Percentiles rank a stretch among this genome's conserved stretches.
Conservation (phyloP, 2,329 filamentous ascomycete genomes). For the Sporothrix inflata region DNA sequence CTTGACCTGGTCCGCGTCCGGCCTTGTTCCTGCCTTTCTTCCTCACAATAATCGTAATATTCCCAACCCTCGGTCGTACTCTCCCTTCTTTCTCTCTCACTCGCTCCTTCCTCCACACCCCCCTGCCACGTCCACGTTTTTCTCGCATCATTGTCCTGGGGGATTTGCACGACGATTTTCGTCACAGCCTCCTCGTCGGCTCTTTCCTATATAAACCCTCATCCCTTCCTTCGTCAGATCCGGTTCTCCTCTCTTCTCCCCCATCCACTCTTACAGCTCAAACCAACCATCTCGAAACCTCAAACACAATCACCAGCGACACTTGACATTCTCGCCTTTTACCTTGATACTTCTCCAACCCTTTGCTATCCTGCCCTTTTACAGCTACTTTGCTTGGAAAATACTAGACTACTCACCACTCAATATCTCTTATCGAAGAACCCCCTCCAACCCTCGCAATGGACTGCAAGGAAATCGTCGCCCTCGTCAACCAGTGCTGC, state of each 20-base stretch:
- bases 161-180: slow-evolving; percentile 16
- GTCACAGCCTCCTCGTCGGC: slow-evolving; percentile 14
- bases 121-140: slow-evolving; percentile 18
- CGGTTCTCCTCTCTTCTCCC: neutral
- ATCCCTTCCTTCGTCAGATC: neutral
- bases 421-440: neutral
- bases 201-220: slow-evolving; percentile 23
- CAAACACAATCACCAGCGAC: neutral
- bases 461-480: slow-evolving; percentile 48
- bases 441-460: slow-evolving; percentile 40
- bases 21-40: slow-evolving; percentile 9
- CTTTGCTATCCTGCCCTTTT: neutral
- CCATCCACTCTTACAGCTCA: neutral
- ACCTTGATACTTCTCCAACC: neutral
- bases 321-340: neutral
- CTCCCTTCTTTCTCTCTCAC: neutral
- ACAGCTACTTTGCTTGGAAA: neutral
- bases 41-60: neutral
- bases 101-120: neutral
- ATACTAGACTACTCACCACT: neutral
- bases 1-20: slow-evolving; percentile 9
- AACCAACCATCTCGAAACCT: neutral
- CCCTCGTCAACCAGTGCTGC: slow-evolving; percentile 56
- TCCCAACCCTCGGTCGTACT: slow-evolving; percentile 3
- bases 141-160: slow-evolving; percentile 11